A percentile compares a stretch with the other conserved stretches of the same genome.
Conservation (phyloP, 2,329 filamentous ascomycete genomes). For the Nigrospora oryzae region DNA sequence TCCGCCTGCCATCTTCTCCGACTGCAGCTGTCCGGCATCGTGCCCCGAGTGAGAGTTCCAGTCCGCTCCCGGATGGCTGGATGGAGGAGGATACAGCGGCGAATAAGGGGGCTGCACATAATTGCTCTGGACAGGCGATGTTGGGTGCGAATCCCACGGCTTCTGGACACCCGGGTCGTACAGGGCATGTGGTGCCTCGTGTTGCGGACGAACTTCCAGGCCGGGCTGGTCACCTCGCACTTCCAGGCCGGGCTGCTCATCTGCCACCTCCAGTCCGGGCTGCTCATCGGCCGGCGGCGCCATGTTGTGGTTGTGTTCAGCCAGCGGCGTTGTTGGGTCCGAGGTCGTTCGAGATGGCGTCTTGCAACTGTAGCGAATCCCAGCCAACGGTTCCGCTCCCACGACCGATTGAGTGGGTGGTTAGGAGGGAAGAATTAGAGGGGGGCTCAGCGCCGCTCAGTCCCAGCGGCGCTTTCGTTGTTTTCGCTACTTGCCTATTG, state of each 20-base stretch:
- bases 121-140: constrained; percentile 1
- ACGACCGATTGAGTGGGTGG: too few relatives aligned
- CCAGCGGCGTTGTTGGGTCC: too few relatives aligned
- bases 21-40: neutral
- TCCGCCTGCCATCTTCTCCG: neutral
- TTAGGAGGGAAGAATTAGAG: too few relatives aligned
- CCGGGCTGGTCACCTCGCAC: neutral
- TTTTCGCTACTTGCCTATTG: too few relatives aligned
- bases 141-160: constrained; percentile 4
- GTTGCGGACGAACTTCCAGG: constrained; percentile 4
- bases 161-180: constrained; percentile 10
- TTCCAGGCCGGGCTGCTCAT: constrained; percentile 1
- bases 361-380: too few relatives aligned
- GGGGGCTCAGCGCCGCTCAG: too few relatives aligned
- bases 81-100: neutral
- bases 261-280: too few relatives aligned
- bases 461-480: too few relatives aligned
- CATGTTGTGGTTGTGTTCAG: neutral
- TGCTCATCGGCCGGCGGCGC: neutral
- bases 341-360: too few relatives aligned
- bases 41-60: neutral
- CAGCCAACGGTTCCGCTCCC: too few relatives aligned
- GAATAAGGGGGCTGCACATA: neutral
- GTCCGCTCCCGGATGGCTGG: neutral
- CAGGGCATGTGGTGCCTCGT: constrained; percentile 11